Percentiles rank a stretch among this genome's conserved stretches.
phyloP scores from a whole-genome alignment of 305 asterid species.

The Ilex paraguariensis region DNA sequence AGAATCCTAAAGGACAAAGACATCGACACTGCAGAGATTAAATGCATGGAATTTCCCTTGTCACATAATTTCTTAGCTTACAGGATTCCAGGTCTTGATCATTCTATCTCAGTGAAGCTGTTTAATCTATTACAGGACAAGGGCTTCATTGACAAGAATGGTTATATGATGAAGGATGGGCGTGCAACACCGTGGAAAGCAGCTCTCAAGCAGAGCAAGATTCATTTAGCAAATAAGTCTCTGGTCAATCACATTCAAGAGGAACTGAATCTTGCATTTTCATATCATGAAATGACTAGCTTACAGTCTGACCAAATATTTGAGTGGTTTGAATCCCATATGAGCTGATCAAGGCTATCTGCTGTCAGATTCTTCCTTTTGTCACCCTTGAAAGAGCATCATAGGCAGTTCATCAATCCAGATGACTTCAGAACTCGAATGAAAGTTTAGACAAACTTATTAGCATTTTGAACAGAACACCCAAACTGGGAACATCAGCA shows the following conservation, averaged over 20 bases:
- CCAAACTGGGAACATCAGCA: no score
- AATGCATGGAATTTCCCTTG: slow-evolving; percentile 74
- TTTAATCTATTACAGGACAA: slow-evolving; percentile 50
- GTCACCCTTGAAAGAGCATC: slow-evolving; percentile 5
- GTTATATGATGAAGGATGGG: slow-evolving; percentile 86
- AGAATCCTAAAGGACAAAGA: slow-evolving; percentile 54
- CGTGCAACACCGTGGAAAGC: slow-evolving; percentile 69
- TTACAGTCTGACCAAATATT: slow-evolving; percentile 67
- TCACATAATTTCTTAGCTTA: slow-evolving; percentile 54
- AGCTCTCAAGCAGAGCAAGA: slow-evolving; percentile 46
- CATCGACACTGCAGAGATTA: slow-evolving; percentile 56
- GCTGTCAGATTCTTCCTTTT: slow-evolving; percentile 9
- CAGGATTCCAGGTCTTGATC: slow-evolving; percentile 60
- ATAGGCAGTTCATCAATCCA: background rate
- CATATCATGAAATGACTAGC: slow-evolving; percentile 97
- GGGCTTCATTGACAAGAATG: slow-evolving; percentile 63
- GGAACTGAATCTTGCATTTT: slow-evolving; percentile 96
- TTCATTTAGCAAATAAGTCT: slow-evolving; percentile 50
- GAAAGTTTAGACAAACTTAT: no score
- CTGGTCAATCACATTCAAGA: slow-evolving; percentile 75
- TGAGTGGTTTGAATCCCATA: slow-evolving; percentile 83
- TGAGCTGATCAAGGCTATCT: slow-evolving; percentile 27
- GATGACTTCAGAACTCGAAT: slow-evolving; percentile 10
- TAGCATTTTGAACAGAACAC: no score
- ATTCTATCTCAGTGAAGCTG: slow-evolving; percentile 37